Percentiles rank a stretch among this genome's conserved stretches.
Conservation (phyloP, 2,329 filamentous ascomycete species). For the Dothideomycetes sp. region DNA sequence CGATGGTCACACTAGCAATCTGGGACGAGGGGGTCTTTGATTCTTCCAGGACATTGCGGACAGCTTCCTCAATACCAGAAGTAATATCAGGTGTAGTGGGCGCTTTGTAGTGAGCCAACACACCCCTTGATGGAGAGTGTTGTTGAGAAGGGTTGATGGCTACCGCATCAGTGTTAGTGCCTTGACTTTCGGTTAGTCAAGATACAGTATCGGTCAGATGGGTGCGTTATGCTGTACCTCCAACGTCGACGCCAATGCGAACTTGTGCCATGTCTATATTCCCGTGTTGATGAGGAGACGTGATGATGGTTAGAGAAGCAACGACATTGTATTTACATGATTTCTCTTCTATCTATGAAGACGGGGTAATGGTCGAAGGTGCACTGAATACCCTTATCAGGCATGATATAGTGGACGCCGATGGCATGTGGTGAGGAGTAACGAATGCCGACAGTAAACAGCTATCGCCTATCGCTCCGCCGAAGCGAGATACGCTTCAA, state of each 20-base stretch:
- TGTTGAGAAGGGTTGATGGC: constrained; percentile 24
- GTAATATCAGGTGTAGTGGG: constrained; percentile 35
- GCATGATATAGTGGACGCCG: too few species aligned
- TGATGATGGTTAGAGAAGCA: too few species aligned
- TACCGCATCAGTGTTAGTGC: constrained; percentile 29
- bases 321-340: too few species aligned
- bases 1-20: constrained; percentile 39
- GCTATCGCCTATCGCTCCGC: too few species aligned
- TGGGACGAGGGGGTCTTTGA: constrained; percentile 25
- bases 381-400: too few species aligned
- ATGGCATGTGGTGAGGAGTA: too few species aligned
- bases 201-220: not conserved
- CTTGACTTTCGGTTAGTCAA: constrained; percentile 8
- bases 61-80: constrained; percentile 32
- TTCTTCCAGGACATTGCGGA: constrained; percentile 28
- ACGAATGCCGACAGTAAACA: too few species aligned
- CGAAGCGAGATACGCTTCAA: too few species aligned
- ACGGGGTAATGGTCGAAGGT: too few species aligned
- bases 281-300: too few species aligned
- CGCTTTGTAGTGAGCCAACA: constrained; percentile 29
- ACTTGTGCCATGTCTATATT: too few species aligned
- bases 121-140: constrained; percentile 19
- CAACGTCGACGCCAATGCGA: constrained; percentile 37
- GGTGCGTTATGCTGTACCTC: constrained; percentile 21
- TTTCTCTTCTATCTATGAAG: too few species aligned